Evolutionary conservation across 2,329 filamentous ascomycete species (phyloP).

Genomic region (Pseudopithomyces chartarum): DNA sequence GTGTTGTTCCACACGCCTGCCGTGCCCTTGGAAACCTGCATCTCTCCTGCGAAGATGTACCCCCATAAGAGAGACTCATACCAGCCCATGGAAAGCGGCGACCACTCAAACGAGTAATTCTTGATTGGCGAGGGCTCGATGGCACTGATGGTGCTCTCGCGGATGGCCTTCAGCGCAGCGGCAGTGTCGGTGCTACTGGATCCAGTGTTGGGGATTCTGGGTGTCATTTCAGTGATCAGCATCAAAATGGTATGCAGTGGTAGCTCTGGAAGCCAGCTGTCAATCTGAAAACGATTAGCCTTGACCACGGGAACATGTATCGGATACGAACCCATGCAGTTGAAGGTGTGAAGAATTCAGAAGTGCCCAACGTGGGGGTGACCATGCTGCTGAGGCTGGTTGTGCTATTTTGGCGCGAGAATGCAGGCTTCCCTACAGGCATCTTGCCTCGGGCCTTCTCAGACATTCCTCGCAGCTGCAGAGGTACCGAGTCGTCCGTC

Average conservation of each 20-base stretch:
- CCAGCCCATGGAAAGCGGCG: constrained; percentile 86
- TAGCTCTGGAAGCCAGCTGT: constrained; percentile 89
- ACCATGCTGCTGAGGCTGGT: constrained; percentile 75
- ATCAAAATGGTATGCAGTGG: constrained; percentile 86
- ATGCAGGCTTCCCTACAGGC: constrained; percentile 79
- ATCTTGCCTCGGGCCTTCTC: constrained; percentile 97
- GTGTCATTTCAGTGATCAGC: constrained; percentile 67
- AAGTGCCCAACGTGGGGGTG: constrained; percentile 60
- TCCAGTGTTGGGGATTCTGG: constrained; percentile 56
- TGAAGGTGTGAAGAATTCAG: constrained; percentile 75
- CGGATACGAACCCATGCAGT: constrained; percentile 66
- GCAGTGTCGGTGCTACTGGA: constrained; percentile 44
- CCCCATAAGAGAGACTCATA: constrained; percentile 95
- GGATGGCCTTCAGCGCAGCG: constrained; percentile 56
- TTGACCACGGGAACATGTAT: not conserved
- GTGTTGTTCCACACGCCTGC: constrained; percentile 96
- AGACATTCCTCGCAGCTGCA: constrained; percentile 88
- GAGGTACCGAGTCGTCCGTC: constrained; percentile 77
- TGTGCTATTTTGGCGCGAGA: constrained; percentile 89
- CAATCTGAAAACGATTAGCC: constrained; percentile 64
- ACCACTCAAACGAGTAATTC: constrained; percentile 94
- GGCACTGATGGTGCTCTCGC: constrained; percentile 66
- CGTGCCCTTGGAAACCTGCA: constrained; percentile 83
- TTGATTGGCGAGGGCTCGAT: constrained; percentile 76
- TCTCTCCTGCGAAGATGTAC: constrained; percentile 87